These are phyloP conservation scores for Camelina hispida DNA, from an alignment of 345 rosid species.

Conservation along the genomic window DNA sequence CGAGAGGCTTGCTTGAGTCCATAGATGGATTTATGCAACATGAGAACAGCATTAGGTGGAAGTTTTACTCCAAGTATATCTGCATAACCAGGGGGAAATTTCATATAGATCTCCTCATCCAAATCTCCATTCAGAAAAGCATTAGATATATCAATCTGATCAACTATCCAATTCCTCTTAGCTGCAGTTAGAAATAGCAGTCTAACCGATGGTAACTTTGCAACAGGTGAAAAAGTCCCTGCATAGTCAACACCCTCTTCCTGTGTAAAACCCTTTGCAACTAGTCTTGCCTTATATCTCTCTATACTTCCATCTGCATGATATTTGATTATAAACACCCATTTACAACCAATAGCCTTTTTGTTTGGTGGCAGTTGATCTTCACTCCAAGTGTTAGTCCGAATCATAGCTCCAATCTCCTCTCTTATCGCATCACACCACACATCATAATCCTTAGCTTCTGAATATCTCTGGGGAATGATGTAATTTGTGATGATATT, in stretches of 20 bases:
- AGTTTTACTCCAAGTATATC: too few species aligned
- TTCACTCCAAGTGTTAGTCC: background rate
- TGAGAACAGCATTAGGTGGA: too few species aligned
- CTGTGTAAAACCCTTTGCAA: background rate
- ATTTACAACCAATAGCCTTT: background rate
- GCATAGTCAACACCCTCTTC: background rate
- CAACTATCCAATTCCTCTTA: background rate
- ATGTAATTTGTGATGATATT: background rate
- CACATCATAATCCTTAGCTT: background rate
- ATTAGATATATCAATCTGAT: background rate
- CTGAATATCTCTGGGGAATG: background rate
- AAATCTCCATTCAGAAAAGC: background rate
- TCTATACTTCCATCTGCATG: background rate
- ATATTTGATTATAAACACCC: background rate
- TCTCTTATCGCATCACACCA: background rate
- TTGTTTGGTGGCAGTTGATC: background rate
- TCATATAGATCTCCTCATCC: background rate
- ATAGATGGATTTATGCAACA: too few species aligned
- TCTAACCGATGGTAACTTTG: background rate
- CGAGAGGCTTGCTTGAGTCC: too few species aligned
- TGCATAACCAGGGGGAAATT: too few species aligned
- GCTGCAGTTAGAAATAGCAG: background rate
- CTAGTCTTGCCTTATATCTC: background rate
- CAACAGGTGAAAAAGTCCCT: background rate
- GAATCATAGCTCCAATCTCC: background rate